Evolutionary conservation across 805 yeast species (phyloP).

Genomic region (Schwanniomyces sp.): DNA sequence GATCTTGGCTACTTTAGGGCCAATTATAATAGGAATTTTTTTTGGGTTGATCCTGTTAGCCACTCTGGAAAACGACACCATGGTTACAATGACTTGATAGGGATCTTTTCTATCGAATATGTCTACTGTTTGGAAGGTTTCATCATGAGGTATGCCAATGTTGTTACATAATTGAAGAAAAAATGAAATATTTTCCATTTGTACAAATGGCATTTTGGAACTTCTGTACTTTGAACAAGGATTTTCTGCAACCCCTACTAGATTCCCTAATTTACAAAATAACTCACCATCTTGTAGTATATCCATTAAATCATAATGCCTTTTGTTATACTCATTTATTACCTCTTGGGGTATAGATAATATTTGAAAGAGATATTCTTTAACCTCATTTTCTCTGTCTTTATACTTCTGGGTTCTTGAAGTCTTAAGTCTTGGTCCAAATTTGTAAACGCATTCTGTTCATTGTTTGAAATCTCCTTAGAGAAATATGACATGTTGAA

Average conservation of each 20-base stretch:
- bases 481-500: conserved; percentile 1
- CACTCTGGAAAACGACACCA: conserved; percentile 70
- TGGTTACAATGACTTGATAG: conserved; percentile 71
- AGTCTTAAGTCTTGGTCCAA: conserved; percentile 59
- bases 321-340: conserved; percentile 16
- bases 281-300: conserved; percentile 59
- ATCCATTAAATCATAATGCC: conserved; percentile 47
- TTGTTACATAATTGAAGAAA: conserved; percentile 62
- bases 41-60: conserved; percentile 46
- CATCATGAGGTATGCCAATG: conserved; percentile 77
- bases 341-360: conserved; percentile 17
- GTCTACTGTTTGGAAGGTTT: conserved; percentile 76
- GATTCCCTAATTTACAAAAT: conserved; percentile 34
- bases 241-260: conserved; percentile 21
- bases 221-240: conserved; percentile 51
- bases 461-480: background rate
- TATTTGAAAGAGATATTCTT: conserved; percentile 53
- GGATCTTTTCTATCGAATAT: conserved; percentile 74
- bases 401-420: conserved; percentile 55
- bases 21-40: conserved; percentile 28
- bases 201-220: conserved; percentile 68
- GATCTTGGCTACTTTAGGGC: conserved; percentile 45
- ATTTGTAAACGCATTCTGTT: conserved; percentile 41
- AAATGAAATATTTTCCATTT: conserved; percentile 82
- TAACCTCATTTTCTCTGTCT: conserved; percentile 39